A percentile compares a stretch with the other conserved stretches of the same genome.
Conservation (phyloP, 148 eudicot species). For the Vaccinium macrocarpon region DNA sequence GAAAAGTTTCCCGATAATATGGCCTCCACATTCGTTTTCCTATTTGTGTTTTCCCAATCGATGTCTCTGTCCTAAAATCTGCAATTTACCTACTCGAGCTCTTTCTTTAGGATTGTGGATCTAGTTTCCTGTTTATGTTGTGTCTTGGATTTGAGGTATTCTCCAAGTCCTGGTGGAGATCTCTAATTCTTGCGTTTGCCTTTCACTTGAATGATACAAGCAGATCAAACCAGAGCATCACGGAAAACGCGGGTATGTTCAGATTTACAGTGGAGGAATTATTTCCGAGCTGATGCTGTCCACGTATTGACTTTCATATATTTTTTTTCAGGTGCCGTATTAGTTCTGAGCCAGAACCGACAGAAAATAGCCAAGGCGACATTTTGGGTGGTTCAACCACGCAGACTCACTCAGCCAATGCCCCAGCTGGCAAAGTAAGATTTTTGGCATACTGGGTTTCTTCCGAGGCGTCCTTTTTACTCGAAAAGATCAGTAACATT, state of each 20-base stretch:
- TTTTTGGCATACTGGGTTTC: slow-evolving; percentile 14
- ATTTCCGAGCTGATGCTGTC: neutral
- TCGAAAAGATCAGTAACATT: neutral
- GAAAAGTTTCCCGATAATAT: neutral
- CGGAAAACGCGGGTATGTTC: neutral
- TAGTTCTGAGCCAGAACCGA: neutral
- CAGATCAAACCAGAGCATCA: neutral
- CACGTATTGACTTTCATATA: neutral
- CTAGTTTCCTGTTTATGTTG: neutral
- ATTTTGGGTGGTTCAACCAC: neutral
- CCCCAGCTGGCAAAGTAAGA: neutral
- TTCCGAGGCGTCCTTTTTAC: neutral
- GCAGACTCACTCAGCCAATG: neutral
- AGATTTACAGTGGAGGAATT: neutral
- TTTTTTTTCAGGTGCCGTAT: neutral
- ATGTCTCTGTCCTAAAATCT: neutral
- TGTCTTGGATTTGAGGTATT: neutral
- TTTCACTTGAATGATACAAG: neutral
- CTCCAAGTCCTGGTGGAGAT: neutral
- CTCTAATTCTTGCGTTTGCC: neutral
- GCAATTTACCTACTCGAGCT: neutral
- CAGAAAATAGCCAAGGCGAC: neutral
- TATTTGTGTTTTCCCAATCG: neutral
- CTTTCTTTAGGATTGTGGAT: neutral
- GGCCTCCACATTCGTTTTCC: neutral